Conservation (phyloP, 805 yeast genomes). For the Alloascoidea hylecoeti region DNA sequence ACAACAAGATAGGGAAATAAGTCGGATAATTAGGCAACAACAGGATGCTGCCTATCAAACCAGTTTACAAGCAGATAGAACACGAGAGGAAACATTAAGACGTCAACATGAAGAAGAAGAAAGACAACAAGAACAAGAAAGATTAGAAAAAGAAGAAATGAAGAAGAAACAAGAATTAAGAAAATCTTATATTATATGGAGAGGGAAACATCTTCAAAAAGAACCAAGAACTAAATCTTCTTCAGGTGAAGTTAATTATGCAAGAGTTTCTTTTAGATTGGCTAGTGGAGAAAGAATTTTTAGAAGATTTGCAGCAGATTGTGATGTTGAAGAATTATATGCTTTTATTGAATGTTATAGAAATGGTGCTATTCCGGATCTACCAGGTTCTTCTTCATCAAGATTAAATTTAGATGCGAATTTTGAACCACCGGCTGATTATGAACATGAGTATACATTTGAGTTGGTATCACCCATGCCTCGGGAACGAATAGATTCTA, state of each 20-base stretch:
- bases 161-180: slow-evolving; percentile 6
- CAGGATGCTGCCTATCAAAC: slow-evolving; percentile 71
- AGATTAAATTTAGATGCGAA: slow-evolving; percentile 3
- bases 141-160: slow-evolving; percentile 7
- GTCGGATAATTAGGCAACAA: slow-evolving; percentile 46
- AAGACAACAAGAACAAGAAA: slow-evolving; percentile 10
- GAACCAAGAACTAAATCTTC: background rate
- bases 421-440: slow-evolving; percentile 21
- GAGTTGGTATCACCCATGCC: slow-evolving; percentile 43
- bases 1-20: slow-evolving; percentile 38
- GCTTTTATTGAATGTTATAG: slow-evolving; percentile 48
- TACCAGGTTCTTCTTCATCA: background rate
- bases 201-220: slow-evolving; percentile 18
- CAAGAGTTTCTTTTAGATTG: slow-evolving; percentile 61
- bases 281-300: slow-evolving; percentile 46
- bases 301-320: slow-evolving; percentile 29
- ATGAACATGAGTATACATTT: slow-evolving; percentile 33
- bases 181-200: slow-evolving; percentile 34
- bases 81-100: slow-evolving; percentile 24
- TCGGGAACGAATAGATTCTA: slow-evolving; percentile 26
- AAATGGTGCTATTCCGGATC: background rate
- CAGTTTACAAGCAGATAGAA: slow-evolving; percentile 57
- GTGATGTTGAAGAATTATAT: slow-evolving; percentile 47
- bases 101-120: background rate
- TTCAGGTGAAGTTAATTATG: slow-evolving; percentile 13